Evolutionary conservation across 805 yeast genomes (phyloP).

Genomic region (Hanseniaspora lindneri): DNA sequence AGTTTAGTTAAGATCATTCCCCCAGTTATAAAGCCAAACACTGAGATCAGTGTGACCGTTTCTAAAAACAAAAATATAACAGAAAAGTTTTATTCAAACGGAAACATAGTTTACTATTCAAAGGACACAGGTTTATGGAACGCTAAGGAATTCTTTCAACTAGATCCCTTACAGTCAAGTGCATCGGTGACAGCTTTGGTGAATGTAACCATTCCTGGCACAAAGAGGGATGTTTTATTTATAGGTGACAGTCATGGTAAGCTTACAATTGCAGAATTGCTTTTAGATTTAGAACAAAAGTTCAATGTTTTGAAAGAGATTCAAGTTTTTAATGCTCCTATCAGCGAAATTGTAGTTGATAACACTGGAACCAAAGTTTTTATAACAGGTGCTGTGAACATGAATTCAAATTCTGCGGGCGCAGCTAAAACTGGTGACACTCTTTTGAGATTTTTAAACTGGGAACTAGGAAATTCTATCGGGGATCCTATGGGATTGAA

Average conservation of each 20-base stretch:
- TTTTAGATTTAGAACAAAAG: slow-evolving; percentile 2
- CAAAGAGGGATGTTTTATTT: slow-evolving; percentile 8
- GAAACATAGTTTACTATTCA: slow-evolving; percentile 4
- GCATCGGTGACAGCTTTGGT: slow-evolving; percentile 5
- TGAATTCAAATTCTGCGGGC: neutral
- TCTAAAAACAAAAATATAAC: slow-evolving; percentile 11
- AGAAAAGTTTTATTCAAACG: slow-evolving; percentile 10
- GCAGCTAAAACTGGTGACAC: slow-evolving; percentile 1
- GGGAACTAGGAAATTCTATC: slow-evolving; percentile 92
- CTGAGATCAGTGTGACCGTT: slow-evolving; percentile 4
- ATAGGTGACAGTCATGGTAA: slow-evolving; percentile 12
- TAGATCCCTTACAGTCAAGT: slow-evolving; percentile 8
- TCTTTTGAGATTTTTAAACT: slow-evolving; percentile 22
- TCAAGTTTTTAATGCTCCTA: slow-evolving; percentile 9
- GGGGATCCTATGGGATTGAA: slow-evolving; percentile 44
- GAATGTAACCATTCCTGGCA: slow-evolving; percentile 2
- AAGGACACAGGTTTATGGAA: neutral
- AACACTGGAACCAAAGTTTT: slow-evolving; percentile 8
- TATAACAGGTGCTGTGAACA: slow-evolving; percentile 6
- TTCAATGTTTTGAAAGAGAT: slow-evolving; percentile 11
- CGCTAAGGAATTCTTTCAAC: neutral
- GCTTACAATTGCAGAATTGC: slow-evolving; percentile 6
- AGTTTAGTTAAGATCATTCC: neutral
- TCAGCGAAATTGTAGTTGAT: slow-evolving; percentile 13
- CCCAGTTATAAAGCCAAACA: slow-evolving; percentile 12